Conservation (phyloP, 768 basidiomycete genomes). For the Ephemerocybe angulata region DNA sequence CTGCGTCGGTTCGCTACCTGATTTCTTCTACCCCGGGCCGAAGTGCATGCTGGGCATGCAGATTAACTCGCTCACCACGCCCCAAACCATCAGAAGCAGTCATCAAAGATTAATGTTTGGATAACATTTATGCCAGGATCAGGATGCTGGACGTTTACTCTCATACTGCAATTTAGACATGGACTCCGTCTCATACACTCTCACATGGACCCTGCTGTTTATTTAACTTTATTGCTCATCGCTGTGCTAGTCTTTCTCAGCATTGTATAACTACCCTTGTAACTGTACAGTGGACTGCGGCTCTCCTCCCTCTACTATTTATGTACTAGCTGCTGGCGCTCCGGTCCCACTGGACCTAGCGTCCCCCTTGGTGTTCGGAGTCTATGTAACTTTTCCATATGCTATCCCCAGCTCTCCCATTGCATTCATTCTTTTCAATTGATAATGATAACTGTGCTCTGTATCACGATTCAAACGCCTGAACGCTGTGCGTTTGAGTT, state of each 20-base stretch:
- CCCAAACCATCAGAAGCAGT: not conserved
- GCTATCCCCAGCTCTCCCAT: not conserved
- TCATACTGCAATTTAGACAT: conserved; percentile 2
- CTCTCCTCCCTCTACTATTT: not conserved
- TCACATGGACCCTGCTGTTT: conserved; percentile 7
- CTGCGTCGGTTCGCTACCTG: conserved; percentile 52
- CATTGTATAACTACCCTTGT: not conserved
- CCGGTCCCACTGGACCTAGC: not conserved
- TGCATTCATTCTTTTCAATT: not conserved
- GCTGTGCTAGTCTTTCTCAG: not conserved
- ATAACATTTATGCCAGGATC: conserved; percentile 3
- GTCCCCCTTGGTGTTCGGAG: not conserved
- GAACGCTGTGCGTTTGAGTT: conserved; percentile 6
- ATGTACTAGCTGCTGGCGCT: not conserved
- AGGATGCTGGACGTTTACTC: conserved; percentile 1
- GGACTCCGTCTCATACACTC: not conserved
- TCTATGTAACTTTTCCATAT: not conserved
- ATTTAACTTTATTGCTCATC: conserved; percentile 5
- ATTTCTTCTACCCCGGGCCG: not conserved
- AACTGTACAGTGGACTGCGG: not conserved
- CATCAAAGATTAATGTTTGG: conserved; percentile 1
- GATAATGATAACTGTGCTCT: not conserved
- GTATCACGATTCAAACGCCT: not conserved
- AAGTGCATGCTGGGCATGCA: not conserved
- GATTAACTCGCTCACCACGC: too few species aligned